Evolutionary conservation across 805 yeast genomes (phyloP), one percentile per base, ranked within the genome.

Genomic region (Scheffersomyces spartinae): DNA sequence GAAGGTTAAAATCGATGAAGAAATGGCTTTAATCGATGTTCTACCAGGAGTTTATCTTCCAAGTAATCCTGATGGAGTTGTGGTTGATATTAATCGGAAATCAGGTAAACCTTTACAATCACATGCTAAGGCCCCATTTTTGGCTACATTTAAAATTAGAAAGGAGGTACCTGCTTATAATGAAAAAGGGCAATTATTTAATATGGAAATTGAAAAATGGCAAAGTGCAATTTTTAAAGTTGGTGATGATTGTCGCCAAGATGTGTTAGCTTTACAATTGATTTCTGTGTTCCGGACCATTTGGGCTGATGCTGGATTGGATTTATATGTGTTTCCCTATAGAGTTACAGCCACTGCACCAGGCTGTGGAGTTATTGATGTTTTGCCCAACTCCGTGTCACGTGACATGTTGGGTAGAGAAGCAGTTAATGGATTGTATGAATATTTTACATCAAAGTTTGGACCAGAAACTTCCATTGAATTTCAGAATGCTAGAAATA

Each of bases 401-500:
- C 74, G 99, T 56, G 99, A 91, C 55, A 88, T 91, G 97, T 66
- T 91, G 26, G 99, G 99, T 21, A 72, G 99, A 44, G 99, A 91
- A 47, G 98, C 98, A 1, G 98, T 91, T 15, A 91, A 91, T 52
- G 98, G 97, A 2, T 62, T 91, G 28, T 85, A 83, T 46, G 95
- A 88, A 45, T 91, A 88, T 55, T 91, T 78, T 54, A 72, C 74
- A 22, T 74, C 91, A 34, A 91, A 86, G 48, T 85, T 84, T 55
- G 98, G 98, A 4, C 86, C 91, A n/a, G 96, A 88, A 40, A 74
- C 76, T 30, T 75, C 94, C 3, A 72, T 80, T 31, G 93, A 78
- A 39, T 91, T 78, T 55, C 98, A 91, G 49, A 68, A 69, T 34
- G 97, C 98, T 0, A 68, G 97, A 37, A 81, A 80, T 48, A 88